Evolutionary conservation across 2,329 filamentous ascomycete genomes (phyloP), one percentile per base, ranked within the genome.

Genomic region (Trichoderma breve): DNA sequence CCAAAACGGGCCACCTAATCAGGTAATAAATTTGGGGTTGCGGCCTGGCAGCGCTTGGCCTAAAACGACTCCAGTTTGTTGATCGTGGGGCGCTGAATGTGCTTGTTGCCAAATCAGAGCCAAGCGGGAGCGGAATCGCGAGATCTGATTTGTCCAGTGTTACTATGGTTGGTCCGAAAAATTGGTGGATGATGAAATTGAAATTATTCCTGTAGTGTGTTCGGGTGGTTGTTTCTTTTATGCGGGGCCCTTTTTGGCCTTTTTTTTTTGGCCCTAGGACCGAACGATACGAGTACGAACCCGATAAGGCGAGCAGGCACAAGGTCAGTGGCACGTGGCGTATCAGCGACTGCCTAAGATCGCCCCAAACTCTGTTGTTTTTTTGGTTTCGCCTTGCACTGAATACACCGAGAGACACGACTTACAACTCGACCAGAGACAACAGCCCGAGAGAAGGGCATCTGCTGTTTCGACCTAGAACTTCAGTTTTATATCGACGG

Each of bases 261-360:
- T 36, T 34, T 70, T 26, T 68, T 68, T 61, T 47, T 21, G 66
- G 30, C 18, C 28, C n/a, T 47, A 60, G 28, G 6, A 43, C 15
- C 47, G n/a, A 67, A 39, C 51, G 32, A 32, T 68, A 68, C 67
- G 67, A 70, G 67, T 70, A 70, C 67, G 67, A 70, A 70, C 36
- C 66, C 66, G 66, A 69, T 69, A 70, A 70, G 67, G 55, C 66
- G 53, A n/a, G 51, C 53, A 43, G 32, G 55, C 66, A 53, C 65
- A 47, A 34, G 14, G 26, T 30, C 57, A 53, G 57, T 24, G 39
- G 67, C 67, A 70, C 67, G 67, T 70, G 67, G 67, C 67, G 67
- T 70, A 9, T 61, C 30, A 36, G 39, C 34, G 6, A 11, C 53
- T 58, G 53, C 51, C 39, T 21, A 53, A 26, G 47, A 55, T 58